Base-by-base conservation (phyloP, 2,329 filamentous ascomycete genomes). In the Aspergillus nomiae region DNA sequence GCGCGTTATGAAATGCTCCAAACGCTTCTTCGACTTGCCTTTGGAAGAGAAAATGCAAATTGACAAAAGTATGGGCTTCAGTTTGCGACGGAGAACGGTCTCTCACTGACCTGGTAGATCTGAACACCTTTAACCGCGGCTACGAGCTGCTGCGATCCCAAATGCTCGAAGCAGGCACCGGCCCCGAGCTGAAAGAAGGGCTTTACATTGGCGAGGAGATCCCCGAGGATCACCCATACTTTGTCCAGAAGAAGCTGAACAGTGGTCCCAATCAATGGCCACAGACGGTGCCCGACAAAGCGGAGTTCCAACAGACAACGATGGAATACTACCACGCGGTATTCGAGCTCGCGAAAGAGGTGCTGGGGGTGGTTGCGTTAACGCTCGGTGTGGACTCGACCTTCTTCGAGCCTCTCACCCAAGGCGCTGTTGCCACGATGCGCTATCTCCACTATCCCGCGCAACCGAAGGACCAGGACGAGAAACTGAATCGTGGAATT, bases 121-220 rank as follows among this genome's bases (percentile, higher is more conserved):
- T 67, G 38, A 81, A 78, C 56, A 74, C 72, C 3, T 80, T 75
- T 69, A 78, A 81, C 66, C 76, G 80, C 34, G 80, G 80, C 56
- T 82, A 82, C 66, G 80, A 82, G 61, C 69, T 78, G 30, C 69
- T 81, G 19, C 74, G 75, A 24, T 79, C 76, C 7, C 80, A 82
- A 62, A 79, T 80, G 60, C 71, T 81, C 11, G 79, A 82, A 68
- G 69, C 71, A 38, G 79, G 78, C 32, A 78, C 78, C 26, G 70
- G 74, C 3, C 79, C 79, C 2, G 80, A 83, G 36, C 71, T 81
- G 4, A 82, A 82, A 63, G 80, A 81, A 63, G 80, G 79, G 0
- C 76, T 77, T 34, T 81, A 79, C 66, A 78, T 82, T 36, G 78
- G 79, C 60, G 75, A 78, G 51, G 79, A 76, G 7, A 41, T 41